phyloP scores from a whole-genome alignment of 768 basidiomycete genomes.

The Thelephora aurantiotincta region DNA sequence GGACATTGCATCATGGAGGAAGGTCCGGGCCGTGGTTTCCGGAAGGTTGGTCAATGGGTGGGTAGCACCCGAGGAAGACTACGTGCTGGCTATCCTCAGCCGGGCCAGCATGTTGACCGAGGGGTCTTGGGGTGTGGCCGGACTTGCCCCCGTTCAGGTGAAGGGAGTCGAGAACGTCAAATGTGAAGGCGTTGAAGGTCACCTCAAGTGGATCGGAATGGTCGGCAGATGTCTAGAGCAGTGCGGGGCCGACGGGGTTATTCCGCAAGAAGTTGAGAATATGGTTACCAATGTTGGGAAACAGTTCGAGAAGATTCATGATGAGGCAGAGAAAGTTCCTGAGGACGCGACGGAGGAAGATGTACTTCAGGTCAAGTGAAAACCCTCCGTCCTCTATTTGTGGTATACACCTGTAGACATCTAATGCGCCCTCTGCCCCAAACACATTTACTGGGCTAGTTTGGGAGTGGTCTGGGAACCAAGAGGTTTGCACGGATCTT shows the following conservation, averaged over 20 bases:
- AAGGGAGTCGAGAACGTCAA: conserved; percentile 39
- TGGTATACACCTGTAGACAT: no score
- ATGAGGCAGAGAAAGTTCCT: conserved; percentile 8
- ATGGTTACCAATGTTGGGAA: conserved; percentile 19
- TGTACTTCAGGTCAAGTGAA: neutral
- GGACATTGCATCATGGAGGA: conserved; percentile 27
- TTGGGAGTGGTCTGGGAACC: neutral
- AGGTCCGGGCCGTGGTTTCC: conserved; percentile 31
- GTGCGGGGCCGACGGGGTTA: conserved; percentile 26
- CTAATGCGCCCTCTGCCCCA: no score
- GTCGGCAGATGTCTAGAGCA: conserved; percentile 29
- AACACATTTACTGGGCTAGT: no score
- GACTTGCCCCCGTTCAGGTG: conserved; percentile 31
- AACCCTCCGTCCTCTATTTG: no score
- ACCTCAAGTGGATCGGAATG: conserved; percentile 34
- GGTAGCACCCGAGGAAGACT: conserved; percentile 26
- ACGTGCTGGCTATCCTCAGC: conserved; percentile 38
- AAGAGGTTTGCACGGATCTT: conserved; percentile 9
- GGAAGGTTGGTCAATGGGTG: conserved; percentile 44
- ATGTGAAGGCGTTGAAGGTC: conserved; percentile 33
- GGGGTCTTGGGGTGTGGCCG: conserved; percentile 34
- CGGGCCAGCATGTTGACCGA: conserved; percentile 23
- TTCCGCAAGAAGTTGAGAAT: conserved; percentile 20
- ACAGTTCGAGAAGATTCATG: conserved; percentile 10
- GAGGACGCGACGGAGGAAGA: conserved; percentile 2